phyloP scores from a whole-genome alignment of 2,329 filamentous ascomycete species.

The Xylariaceae sp. region DNA sequence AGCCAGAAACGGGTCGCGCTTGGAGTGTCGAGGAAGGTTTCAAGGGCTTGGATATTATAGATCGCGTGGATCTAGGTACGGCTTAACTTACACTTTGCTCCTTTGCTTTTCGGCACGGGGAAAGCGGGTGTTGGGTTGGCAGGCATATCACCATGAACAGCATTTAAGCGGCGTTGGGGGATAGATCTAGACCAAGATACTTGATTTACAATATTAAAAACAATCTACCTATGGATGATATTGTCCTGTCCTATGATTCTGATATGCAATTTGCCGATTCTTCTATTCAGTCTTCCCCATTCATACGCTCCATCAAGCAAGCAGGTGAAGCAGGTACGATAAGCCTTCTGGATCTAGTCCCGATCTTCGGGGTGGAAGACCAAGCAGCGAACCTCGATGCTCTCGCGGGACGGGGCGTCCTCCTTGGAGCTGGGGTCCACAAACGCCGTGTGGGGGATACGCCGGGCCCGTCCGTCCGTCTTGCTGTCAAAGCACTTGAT shows the following conservation, averaged over 20 bases:
- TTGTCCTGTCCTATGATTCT: background rate
- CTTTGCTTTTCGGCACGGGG: too few relatives aligned
- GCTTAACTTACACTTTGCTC: background rate
- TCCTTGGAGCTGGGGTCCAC: slow-evolving; percentile 49
- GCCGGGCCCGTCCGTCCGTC: slow-evolving; percentile 57
- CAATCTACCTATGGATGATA: slow-evolving; percentile 23
- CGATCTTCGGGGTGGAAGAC: slow-evolving; percentile 55
- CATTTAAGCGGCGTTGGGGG: background rate
- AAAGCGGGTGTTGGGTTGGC: background rate
- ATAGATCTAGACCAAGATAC: slow-evolving; percentile 5
- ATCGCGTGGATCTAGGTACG: slow-evolving; percentile 26
- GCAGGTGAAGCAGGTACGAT: too few relatives aligned
- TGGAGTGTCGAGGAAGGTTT: slow-evolving; percentile 93
- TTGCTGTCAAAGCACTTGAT: slow-evolving; percentile 69
- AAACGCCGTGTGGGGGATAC: slow-evolving; percentile 64
- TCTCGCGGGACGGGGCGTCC: slow-evolving; percentile 59
- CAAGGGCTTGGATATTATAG: slow-evolving; percentile 65
- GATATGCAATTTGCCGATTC: background rate
- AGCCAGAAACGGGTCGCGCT: slow-evolving; percentile 60
- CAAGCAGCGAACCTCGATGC: slow-evolving; percentile 61
- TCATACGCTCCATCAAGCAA: background rate
- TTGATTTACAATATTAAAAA: slow-evolving; percentile 16
- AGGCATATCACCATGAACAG: background rate
- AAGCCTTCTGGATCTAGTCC: slow-evolving; percentile 30
- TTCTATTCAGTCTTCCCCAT: background rate